Evolutionary conservation across 2,329 filamentous ascomycete genomes (phyloP).

Genomic region (Zelopaecilomyces penicillatus): DNA sequence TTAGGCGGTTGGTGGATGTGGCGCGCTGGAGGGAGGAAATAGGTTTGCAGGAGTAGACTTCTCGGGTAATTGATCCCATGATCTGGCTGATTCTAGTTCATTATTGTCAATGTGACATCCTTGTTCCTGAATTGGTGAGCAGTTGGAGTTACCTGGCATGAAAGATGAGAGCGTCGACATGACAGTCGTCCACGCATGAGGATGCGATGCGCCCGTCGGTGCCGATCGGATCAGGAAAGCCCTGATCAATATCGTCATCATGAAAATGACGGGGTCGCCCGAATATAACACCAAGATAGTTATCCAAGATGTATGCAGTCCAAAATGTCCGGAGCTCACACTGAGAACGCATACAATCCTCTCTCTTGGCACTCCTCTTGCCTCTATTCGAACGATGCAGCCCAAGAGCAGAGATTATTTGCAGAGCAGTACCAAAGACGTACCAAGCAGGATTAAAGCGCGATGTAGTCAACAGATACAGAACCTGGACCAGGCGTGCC

Average conservation of each 20-base stretch:
- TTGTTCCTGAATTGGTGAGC: no score
- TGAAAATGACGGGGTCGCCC: conserved; percentile 53
- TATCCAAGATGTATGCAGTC: conserved; percentile 54
- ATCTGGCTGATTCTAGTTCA: conserved; percentile 26
- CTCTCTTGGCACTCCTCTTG: conserved; percentile 9
- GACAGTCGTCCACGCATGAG: conserved; percentile 28
- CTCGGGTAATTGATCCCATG: conserved; percentile 29
- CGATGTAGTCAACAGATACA: conserved; percentile 51
- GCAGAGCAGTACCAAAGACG: conserved; percentile 47
- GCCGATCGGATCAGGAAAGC: conserved; percentile 45
- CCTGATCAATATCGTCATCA: conserved; percentile 56
- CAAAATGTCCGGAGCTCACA: conserved; percentile 52
- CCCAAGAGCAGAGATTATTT: conserved; percentile 40
- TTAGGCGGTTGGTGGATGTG: conserved; percentile 28
- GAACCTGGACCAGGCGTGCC: conserved; percentile 46
- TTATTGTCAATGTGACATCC: no score
- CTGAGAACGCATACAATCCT: conserved; percentile 39
- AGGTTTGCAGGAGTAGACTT: conserved; percentile 31
- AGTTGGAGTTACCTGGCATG: conserved; percentile 29
- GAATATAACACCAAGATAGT: conserved; percentile 55
- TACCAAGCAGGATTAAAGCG: conserved; percentile 55
- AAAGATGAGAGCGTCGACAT: conserved; percentile 39
- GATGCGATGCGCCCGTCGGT: conserved; percentile 44
- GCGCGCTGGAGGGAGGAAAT: conserved; percentile 28
- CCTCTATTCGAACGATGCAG: conserved; percentile 17